Conservation (phyloP, 805 yeast genomes). For the Nakazawaea peltata region DNA sequence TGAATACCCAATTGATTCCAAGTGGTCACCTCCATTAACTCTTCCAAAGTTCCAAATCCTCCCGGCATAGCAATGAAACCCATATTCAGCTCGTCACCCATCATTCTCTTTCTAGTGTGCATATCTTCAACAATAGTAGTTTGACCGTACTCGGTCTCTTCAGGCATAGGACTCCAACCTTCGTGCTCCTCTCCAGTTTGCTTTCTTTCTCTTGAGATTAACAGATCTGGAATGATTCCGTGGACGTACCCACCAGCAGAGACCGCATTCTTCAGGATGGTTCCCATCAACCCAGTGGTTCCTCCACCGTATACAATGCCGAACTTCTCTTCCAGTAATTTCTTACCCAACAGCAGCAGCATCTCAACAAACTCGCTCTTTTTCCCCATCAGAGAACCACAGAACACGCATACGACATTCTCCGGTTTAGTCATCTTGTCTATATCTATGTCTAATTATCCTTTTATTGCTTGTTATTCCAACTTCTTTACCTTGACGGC, state of each 20-base stretch:
- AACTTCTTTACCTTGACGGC: no score
- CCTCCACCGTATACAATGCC: slow-evolving; percentile 89
- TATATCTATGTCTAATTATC: no score
- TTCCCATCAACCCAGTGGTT: slow-evolving; percentile 77
- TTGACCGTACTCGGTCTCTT: slow-evolving; percentile 54
- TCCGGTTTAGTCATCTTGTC: slow-evolving; percentile 11
- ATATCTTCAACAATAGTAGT: slow-evolving; percentile 79
- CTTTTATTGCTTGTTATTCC: background rate
- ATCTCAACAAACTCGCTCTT: slow-evolving; percentile 37
- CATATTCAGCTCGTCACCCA: slow-evolving; percentile 72
- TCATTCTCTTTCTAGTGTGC: slow-evolving; percentile 82
- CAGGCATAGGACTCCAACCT: slow-evolving; percentile 60
- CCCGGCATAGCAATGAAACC: slow-evolving; percentile 90
- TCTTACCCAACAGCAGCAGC: slow-evolving; percentile 54
- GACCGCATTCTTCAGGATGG: slow-evolving; percentile 58
- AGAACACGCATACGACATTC: slow-evolving; percentile 71
- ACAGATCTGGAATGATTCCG: slow-evolving; percentile 82
- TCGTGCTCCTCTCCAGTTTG: slow-evolving; percentile 51
- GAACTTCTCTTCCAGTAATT: slow-evolving; percentile 52
- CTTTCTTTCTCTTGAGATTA: slow-evolving; percentile 65
- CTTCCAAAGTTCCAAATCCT: slow-evolving; percentile 87
- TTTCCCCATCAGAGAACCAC: slow-evolving; percentile 76
- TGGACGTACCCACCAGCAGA: slow-evolving; percentile 60
- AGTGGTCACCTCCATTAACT: slow-evolving; percentile 81
- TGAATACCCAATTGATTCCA: slow-evolving; percentile 91